Percentiles rank a stretch among this genome's conserved stretches.
These are phyloP conservation scores for Apophysomyces variabilis DNA, from an alignment of 371 early-diverging fungal species.

Conservation along the genomic window DNA sequence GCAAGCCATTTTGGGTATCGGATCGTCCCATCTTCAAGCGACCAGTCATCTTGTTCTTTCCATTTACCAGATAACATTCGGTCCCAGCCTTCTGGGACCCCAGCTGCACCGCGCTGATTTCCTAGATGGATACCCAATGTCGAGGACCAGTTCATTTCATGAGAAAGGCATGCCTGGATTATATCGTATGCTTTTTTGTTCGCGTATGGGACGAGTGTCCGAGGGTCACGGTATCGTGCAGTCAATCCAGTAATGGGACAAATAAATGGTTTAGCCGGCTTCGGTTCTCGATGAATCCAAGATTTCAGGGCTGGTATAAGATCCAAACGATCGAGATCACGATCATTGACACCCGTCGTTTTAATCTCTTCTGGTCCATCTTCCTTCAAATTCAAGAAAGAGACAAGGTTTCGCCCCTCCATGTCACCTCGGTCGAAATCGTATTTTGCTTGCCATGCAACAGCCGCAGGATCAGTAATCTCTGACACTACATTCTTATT, in stretches of 20 bases:
- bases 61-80: slow-evolving; percentile 16
- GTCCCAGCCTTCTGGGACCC: slow-evolving; percentile 47
- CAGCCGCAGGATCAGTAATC: slow-evolving; percentile 23
- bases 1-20: slow-evolving; percentile 17
- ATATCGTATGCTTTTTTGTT: slow-evolving; percentile 62
- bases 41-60: slow-evolving; percentile 11
- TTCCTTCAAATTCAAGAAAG: slow-evolving; percentile 33
- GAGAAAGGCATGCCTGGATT: slow-evolving; percentile 40
- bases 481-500: slow-evolving; percentile 24
- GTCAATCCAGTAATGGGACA: slow-evolving; percentile 74
- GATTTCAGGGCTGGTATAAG: slow-evolving; percentile 32
- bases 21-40: slow-evolving; percentile 4
- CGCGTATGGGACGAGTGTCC: slow-evolving; percentile 66
- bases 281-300: slow-evolving; percentile 39
- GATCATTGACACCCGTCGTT: slow-evolving; percentile 27
- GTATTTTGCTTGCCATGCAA: slow-evolving; percentile 35
- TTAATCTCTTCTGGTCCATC: slow-evolving; percentile 12
- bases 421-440: slow-evolving; percentile 33
- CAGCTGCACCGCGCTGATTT: slow-evolving; percentile 32
- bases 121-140: slow-evolving; percentile 35
- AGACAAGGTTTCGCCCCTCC: slow-evolving; percentile 45
- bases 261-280: slow-evolving; percentile 40
- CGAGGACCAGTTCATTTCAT: slow-evolving; percentile 53
- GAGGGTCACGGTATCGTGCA: slow-evolving; percentile 70
- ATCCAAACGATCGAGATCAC: slow-evolving; percentile 41